Evolutionary conservation across 345 rosid species (phyloP).

Genomic region (Boechera stricta): DNA sequence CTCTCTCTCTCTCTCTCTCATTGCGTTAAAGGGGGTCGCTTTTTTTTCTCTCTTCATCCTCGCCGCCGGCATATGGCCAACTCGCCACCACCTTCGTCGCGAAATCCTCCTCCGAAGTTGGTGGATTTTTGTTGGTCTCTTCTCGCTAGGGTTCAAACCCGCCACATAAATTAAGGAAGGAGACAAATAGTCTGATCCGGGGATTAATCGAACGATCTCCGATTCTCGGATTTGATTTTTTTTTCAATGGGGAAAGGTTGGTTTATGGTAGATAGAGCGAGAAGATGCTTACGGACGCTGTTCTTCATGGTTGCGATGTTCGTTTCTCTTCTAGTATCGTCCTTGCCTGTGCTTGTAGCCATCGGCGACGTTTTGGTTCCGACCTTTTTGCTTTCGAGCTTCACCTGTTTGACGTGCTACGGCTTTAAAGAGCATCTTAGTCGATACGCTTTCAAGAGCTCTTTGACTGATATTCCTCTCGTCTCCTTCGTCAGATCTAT

Average conservation of each 20-base stretch:
- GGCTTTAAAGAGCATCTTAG: constrained; percentile 65
- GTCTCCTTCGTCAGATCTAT: constrained; percentile 88
- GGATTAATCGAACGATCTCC: background rate
- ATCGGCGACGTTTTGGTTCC: constrained; percentile 71
- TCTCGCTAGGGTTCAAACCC: constrained; percentile 47
- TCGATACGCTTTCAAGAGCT: constrained; percentile 75
- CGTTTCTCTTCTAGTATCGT: constrained; percentile 76
- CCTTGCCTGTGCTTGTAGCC: constrained; percentile 85
- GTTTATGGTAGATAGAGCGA: constrained; percentile 64
- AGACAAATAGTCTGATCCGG: constrained; percentile 17
- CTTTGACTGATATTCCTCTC: constrained; percentile 80
- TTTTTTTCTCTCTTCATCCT: background rate
- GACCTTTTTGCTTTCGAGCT: constrained; percentile 70
- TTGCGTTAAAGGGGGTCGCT: background rate
- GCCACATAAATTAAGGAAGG: constrained; percentile 18
- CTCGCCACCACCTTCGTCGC: constrained; percentile 36
- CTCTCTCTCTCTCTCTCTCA: background rate
- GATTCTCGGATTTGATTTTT: background rate
- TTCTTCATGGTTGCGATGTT: constrained; percentile 95
- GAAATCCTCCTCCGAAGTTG: constrained; percentile 30
- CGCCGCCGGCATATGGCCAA: constrained; percentile 44
- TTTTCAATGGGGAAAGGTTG: constrained; percentile 50
- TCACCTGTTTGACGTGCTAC: constrained; percentile 73
- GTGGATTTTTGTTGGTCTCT: constrained; percentile 40
- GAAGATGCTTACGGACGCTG: constrained; percentile 69